These are phyloP conservation scores for Sarocladium oryzae DNA, from an alignment of 2,329 filamentous ascomycete genomes.

Conservation along the genomic window DNA sequence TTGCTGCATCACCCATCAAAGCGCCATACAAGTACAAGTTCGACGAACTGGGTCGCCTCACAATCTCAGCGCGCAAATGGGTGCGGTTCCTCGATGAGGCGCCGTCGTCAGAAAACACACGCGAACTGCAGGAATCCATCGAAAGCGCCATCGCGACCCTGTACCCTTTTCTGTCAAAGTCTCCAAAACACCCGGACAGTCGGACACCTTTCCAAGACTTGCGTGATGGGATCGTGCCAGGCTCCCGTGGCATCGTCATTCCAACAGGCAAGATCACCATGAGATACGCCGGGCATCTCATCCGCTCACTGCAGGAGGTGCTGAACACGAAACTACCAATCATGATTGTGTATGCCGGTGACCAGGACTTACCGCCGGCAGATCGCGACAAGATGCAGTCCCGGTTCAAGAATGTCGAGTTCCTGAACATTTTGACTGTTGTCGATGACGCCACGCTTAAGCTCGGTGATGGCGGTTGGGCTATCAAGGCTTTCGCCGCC, in stretches of 20 bases:
- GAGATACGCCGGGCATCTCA: slow-evolving; percentile 29
- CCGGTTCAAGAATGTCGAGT: not conserved
- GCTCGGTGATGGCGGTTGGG: slow-evolving; percentile 23
- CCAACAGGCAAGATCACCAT: slow-evolving; percentile 22
- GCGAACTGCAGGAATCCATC: slow-evolving; percentile 11
- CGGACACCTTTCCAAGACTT: slow-evolving; percentile 15
- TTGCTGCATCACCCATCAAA: slow-evolving; percentile 15
- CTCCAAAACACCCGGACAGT: slow-evolving; percentile 12
- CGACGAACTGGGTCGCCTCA: slow-evolving; percentile 25
- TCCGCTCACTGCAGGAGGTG: slow-evolving; percentile 24
- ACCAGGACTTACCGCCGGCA: slow-evolving; percentile 21
- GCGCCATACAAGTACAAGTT: slow-evolving; percentile 25
- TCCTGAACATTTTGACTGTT: not conserved
- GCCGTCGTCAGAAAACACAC: not conserved
- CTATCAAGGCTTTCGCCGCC: slow-evolving; percentile 34
- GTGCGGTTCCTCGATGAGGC: slow-evolving; percentile 1
- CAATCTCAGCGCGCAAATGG: slow-evolving; percentile 18
- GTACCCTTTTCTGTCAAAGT: slow-evolving; percentile 18
- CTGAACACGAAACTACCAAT: slow-evolving; percentile 26
- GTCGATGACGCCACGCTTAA: not conserved
- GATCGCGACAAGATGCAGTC: slow-evolving; percentile 15
- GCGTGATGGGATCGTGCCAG: slow-evolving; percentile 14
- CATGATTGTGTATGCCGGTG: slow-evolving; percentile 30
- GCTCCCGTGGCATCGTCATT: slow-evolving; percentile 28
- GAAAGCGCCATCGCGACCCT: slow-evolving; percentile 14